Conservation (phyloP, 768 basidiomycete genomes). For the Leucosporidium scottii region DNA sequence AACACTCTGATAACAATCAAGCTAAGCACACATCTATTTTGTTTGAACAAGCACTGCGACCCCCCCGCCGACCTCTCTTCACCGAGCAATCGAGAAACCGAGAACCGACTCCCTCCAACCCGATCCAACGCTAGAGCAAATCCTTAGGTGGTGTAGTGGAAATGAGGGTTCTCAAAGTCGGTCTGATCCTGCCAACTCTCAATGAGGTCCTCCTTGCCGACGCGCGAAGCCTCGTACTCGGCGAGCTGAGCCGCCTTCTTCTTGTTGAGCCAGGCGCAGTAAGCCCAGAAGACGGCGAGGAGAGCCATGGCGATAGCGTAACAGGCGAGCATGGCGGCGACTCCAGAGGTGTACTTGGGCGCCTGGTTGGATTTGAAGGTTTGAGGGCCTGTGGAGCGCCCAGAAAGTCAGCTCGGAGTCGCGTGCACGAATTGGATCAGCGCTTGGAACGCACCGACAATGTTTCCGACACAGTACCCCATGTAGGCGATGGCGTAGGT, state of each 20-base stretch:
- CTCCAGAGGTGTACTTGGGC: conserved; percentile 29
- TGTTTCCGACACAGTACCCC: conserved; percentile 38
- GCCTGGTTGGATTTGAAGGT: conserved; percentile 35
- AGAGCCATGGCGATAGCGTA: conserved; percentile 26
- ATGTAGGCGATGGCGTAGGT: conserved; percentile 37
- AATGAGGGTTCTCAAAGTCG: conserved; percentile 31
- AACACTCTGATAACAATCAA: too few relatives aligned
- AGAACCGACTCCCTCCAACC: too few relatives aligned
- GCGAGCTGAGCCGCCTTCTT: conserved; percentile 29
- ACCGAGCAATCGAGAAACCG: too few relatives aligned
- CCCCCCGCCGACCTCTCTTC: too few relatives aligned
- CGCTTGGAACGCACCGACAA: conserved; percentile 24
- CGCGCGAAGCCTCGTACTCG: conserved; percentile 21
- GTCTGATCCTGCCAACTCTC: conserved; percentile 35
- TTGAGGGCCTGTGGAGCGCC: conserved; percentile 25
- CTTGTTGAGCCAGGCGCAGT: conserved; percentile 34
- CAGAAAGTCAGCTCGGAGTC: neutral
- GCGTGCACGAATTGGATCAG: too few relatives aligned
- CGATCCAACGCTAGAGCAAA: neutral
- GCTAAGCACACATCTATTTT: too few relatives aligned
- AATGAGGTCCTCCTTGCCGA: conserved; percentile 21
- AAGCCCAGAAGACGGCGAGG: conserved; percentile 24
- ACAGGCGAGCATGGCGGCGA: conserved; percentile 21
- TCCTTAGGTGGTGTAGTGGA: conserved; percentile 13
- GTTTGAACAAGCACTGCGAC: too few relatives aligned